Percentiles rank a stretch among this genome's conserved stretches.
These are phyloP conservation scores for Lepraria neglecta DNA, from an alignment of 495 filamentous ascomycete genomes.

Conservation along the genomic window DNA sequence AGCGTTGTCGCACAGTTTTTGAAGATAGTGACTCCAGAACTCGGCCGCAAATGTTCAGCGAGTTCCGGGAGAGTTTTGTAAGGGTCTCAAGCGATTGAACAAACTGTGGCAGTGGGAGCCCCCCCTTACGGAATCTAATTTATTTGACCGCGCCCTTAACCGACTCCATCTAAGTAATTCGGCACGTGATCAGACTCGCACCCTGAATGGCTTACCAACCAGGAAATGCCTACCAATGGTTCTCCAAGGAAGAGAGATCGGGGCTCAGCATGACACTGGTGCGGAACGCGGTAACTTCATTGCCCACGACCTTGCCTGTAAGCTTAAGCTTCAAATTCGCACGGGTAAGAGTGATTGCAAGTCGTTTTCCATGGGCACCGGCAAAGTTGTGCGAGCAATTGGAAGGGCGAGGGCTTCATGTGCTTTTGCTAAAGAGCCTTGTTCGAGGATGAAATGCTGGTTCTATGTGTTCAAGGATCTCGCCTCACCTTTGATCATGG, in stretches of 20 bases:
- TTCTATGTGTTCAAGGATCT: not conserved
- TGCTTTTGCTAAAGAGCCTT: not conserved
- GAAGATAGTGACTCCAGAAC: no score
- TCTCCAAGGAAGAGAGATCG: not conserved
- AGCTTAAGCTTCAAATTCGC: not conserved
- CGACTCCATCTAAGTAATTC: no score
- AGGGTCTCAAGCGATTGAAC: no score
- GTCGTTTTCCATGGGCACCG: not conserved
- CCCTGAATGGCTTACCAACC: not conserved
- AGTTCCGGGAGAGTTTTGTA: no score
- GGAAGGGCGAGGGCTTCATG: not conserved
- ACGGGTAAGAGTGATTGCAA: not conserved
- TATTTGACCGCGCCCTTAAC: no score
- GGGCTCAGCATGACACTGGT: not conserved
- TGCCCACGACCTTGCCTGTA: not conserved
- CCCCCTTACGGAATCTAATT: no score
- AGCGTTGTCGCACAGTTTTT: no score
- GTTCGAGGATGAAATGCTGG: not conserved
- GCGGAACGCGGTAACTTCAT: slow-evolving; percentile 1
- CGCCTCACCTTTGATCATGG: not conserved
- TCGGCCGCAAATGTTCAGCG: no score
- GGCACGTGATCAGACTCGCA: not conserved
- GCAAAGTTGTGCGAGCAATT: not conserved
- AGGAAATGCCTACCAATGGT: not conserved
- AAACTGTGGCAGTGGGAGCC: no score